These are phyloP conservation scores for Aspergillus brunneoviolaceus DNA, from an alignment of 2,329 filamentous ascomycete genomes.

Conservation along the genomic window DNA sequence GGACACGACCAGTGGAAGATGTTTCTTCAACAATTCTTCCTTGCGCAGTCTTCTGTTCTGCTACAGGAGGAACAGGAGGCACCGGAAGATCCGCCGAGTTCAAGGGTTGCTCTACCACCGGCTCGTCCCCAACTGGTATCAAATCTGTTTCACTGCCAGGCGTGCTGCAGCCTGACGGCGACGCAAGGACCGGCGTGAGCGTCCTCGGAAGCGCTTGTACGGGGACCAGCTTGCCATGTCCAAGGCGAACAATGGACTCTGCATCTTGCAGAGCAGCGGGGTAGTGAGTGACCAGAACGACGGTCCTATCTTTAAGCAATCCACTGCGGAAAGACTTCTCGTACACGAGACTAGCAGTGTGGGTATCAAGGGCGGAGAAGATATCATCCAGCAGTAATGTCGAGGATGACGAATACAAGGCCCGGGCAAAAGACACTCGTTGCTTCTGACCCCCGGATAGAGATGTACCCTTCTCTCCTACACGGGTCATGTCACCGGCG, in stretches of 20 bases:
- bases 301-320: constrained; percentile 54
- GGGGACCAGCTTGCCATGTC: constrained; percentile 20
- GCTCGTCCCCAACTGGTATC: background rate
- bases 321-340: constrained; percentile 59
- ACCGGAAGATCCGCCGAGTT: constrained; percentile 11
- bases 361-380: constrained; percentile 60
- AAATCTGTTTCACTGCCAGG: constrained; percentile 9
- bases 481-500: constrained; percentile 58
- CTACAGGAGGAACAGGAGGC: background rate
- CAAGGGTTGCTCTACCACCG: constrained; percentile 3
- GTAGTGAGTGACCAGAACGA: constrained; percentile 57
- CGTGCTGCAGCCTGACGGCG: constrained; percentile 8
- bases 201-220: constrained; percentile 9
- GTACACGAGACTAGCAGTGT: constrained; percentile 58
- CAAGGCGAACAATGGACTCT: constrained; percentile 18
- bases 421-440: constrained; percentile 58
- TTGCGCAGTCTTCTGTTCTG: constrained; percentile 11
- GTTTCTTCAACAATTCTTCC: constrained; percentile 23
- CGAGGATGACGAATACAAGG: constrained; percentile 57
- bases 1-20: constrained; percentile 24
- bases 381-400: constrained; percentile 60
- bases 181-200: background rate
- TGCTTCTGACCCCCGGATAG: constrained; percentile 65
- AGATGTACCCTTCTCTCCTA: constrained; percentile 63
- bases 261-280: constrained; percentile 26